Conservation (phyloP, 805 yeast genomes). For the Wickerhamiella brachini region DNA sequence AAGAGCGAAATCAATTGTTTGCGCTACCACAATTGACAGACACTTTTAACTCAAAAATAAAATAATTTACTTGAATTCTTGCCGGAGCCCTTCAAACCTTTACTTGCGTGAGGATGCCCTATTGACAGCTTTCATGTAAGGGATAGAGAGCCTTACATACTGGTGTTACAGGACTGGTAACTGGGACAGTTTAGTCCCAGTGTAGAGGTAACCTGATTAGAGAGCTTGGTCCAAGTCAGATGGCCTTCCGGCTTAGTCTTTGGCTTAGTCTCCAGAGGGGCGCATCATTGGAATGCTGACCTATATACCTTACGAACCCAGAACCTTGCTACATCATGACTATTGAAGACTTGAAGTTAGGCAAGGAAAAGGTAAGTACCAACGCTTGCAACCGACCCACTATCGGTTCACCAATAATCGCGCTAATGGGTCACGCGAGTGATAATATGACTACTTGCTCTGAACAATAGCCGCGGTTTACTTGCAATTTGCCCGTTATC, state of each 20-base stretch:
- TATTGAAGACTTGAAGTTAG: conserved; percentile 16
- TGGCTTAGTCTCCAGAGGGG: not conserved
- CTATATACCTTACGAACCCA: not conserved
- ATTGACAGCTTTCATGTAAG: no score
- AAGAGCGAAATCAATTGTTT: no score
- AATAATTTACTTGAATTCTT: no score
- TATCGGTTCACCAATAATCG: not conserved
- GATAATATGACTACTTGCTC: not conserved
- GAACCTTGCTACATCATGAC: not conserved
- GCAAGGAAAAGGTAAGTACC: conserved; percentile 25
- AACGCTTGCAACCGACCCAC: not conserved
- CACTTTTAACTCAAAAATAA: no score
- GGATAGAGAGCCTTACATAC: no score
- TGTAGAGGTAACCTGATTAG: not conserved
- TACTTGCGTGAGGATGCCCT: no score
- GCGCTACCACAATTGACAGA: no score
- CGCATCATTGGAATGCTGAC: not conserved
- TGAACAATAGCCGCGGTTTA: not conserved
- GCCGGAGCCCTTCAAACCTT: no score
- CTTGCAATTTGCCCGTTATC: not conserved
- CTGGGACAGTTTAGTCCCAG: not conserved
- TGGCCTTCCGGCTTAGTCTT: not conserved
- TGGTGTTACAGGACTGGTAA: no score
- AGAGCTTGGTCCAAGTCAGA: not conserved
- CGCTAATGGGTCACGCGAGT: not conserved